phyloP scores from a whole-genome alignment of 768 basidiomycete genomes.

The Hirschioporus abietinus region DNA sequence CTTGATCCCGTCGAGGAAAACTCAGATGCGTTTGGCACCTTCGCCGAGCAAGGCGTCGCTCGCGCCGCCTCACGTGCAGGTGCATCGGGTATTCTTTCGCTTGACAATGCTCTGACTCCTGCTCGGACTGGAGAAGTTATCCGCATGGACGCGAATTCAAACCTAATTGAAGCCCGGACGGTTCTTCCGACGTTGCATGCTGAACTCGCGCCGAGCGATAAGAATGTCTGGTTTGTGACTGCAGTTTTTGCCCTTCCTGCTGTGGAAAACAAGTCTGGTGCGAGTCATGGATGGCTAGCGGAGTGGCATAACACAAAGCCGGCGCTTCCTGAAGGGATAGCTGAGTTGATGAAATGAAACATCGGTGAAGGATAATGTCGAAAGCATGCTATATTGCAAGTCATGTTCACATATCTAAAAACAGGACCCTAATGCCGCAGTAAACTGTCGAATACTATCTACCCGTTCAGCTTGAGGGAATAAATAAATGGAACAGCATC shows the following conservation, averaged over 20 bases:
- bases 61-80: conserved; percentile 57
- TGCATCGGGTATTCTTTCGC: conserved; percentile 54
- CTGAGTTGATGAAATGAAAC: neutral
- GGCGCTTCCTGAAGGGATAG: neutral
- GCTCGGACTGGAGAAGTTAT: conserved; percentile 39
- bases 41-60: conserved; percentile 40
- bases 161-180: conserved; percentile 60
- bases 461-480: no score
- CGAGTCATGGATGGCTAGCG: conserved; percentile 35
- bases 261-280: conserved; percentile 29
- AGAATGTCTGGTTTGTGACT: conserved; percentile 55
- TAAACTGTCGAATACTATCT: no score
- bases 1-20: conserved; percentile 42
- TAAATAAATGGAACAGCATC: neutral
- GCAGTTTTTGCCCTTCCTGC: conserved; percentile 59
- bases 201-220: conserved; percentile 33
- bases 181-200: conserved; percentile 61
- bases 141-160: conserved; percentile 68
- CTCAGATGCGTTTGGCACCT: conserved; percentile 38
- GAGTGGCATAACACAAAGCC: conserved; percentile 39
- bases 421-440: no score
- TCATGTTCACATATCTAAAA: no score
- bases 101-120: conserved; percentile 25
- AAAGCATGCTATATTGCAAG: neutral
- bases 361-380: no score